Conservation (phyloP, 495 filamentous ascomycete genomes). For the Cercophora scortea region DNA sequence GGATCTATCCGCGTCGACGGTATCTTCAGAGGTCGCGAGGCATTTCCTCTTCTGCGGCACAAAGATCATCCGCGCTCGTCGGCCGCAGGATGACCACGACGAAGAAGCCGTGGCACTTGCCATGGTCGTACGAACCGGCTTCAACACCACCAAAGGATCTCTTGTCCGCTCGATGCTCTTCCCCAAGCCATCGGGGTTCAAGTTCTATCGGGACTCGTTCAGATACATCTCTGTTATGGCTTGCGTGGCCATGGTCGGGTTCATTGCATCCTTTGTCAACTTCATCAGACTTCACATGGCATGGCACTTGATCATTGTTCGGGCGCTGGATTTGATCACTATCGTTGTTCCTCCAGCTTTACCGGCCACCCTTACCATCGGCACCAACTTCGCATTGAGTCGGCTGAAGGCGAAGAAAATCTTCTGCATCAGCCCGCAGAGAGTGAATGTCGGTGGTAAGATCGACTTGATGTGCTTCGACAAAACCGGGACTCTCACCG, state of each 20-base stretch:
- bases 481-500: constrained; percentile 95
- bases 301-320: constrained; percentile 83
- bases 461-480: constrained; percentile 96
- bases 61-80: constrained; percentile 83
- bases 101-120: constrained; percentile 90
- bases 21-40: constrained; percentile 71
- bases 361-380: constrained; percentile 94
- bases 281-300: constrained; percentile 75
- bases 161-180: constrained; percentile 98
- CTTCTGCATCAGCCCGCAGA: constrained; percentile 95
- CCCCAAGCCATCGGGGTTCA: constrained; percentile 95
- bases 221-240: constrained; percentile 98
- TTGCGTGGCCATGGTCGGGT: constrained; percentile 77
- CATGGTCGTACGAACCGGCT: constrained; percentile 86
- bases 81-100: constrained; percentile 73
- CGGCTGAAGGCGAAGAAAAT: constrained; percentile 81
- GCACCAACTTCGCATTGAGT: constrained; percentile 87
- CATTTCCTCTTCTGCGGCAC: constrained; percentile 93
- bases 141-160: constrained; percentile 95
- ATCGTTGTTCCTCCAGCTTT: constrained; percentile 96
- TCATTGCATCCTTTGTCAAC: constrained; percentile 84
- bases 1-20: constrained; percentile 67
- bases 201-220: constrained; percentile 96
- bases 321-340: constrained; percentile 91
- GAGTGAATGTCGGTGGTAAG: constrained; percentile 93